Base-by-base conservation (phyloP, 495 filamentous ascomycete genomes). In the Mytilinidion resinicola region DNA sequence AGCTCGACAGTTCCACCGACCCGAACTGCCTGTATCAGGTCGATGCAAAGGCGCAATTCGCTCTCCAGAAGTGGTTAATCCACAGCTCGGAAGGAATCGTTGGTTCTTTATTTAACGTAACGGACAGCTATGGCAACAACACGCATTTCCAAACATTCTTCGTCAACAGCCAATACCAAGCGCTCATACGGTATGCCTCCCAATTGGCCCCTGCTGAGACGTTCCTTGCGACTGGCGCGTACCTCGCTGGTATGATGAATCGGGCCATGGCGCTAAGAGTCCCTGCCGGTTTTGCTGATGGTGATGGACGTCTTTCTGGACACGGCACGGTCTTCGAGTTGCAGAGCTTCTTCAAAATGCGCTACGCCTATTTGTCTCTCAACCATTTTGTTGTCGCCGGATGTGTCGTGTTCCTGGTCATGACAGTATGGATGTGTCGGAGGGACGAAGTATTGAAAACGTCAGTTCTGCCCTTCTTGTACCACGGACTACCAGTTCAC, bases 371-470 rank as follows among this genome's bases (percentile, higher is more conserved):
- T n/a, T 41, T 60, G 15, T 25, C 30, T 19, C n/a, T 41, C 4
- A 25, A 33, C 3, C 51, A 54, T 51, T 38, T 42, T 19, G 41
- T 60, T 39, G 57, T 60, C 14, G 57, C 37, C 17, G 57, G 39
- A 0, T 55, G 51, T 33, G 20, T 55, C 1, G 14, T 60, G 30
- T 60, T 60, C 57, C 21, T 60, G 0, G 11, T n/a, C 34, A 8
- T 49, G 9, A 60, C 57, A 7, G 36, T 60, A n/a, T 55, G n/a
- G 17, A 3, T 60, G 8, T 54, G 39, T 2, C n/a, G 57, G 42
- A 48, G 1, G n/a, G 51, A 60, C 41, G 39, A 60, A 12, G 39
- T 51, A 12, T 60, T 51, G 57, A 60, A 60, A 41, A 54, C 57
- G 8, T 55, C 51, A 11, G 33, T 15, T 37, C 42, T 60, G 37